Evolutionary conservation across 139 green algal species (phyloP), one percentile per base, ranked within the genome.

Genomic region (Diplosphaera chodatii): DNA sequence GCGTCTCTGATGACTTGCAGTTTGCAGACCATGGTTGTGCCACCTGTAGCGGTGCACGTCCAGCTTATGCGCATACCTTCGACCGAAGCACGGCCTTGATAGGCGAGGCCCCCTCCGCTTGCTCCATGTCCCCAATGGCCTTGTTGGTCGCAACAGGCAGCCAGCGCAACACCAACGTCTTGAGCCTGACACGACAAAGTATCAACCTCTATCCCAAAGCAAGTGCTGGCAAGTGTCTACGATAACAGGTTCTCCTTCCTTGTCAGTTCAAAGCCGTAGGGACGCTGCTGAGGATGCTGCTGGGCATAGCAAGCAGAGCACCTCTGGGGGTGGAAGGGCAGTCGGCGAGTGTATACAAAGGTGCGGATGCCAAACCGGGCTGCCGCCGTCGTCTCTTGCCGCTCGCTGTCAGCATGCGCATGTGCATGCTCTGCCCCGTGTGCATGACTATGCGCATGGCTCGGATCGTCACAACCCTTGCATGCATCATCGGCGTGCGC

Each of bases 281-380:
- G n/a, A n/a, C n/a, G n/a, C n/a, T n/a, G n/a, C n/a, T n/a, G n/a
- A n/a, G n/a, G n/a, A n/a, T n/a, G n/a, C n/a, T n/a, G n/a, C n/a
- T n/a, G n/a, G n/a, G n/a, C n/a, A n/a, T n/a, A n/a, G n/a, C n/a
- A n/a, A n/a, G n/a, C n/a, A n/a, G n/a, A n/a, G 23, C 66, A 77
- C 87, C 90, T 81, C 74, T 95, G 87, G 1, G 90, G 88, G 79
- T 97, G 92, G 83, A 97, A 97, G 2, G 92, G 92, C 55, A 74
- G 75, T 3, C 92, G 80, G 41, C 89, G 75, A 0, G 56, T 55
- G 86, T 97, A 97, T 25, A 97, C 92, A 76, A 97, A 97, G 73
- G 67, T 88, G 27, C 64, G 66, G 74, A 97, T 97, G 74, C 92
- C 92, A 81, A 96, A 97, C 18, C 89, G 85, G 30, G 67, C 40